phyloP scores from a whole-genome alignment of 108 stramenopile genomes.

The Fragilaria crotonensis region DNA sequence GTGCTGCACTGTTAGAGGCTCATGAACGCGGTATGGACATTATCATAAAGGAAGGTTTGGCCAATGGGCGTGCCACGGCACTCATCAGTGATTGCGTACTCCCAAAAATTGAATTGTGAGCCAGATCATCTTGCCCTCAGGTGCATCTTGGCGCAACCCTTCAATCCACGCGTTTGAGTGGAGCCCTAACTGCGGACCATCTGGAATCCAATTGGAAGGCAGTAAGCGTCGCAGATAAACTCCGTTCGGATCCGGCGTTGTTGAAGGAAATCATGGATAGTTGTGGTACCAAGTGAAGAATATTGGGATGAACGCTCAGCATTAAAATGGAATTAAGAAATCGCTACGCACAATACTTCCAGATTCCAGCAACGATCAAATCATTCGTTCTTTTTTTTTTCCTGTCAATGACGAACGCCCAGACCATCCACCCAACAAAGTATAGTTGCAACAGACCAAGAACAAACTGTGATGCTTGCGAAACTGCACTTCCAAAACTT shows the following conservation, averaged over 20 bases:
- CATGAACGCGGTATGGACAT: conserved; percentile 54
- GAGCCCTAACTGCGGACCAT: conserved; percentile 61
- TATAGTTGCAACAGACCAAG: too few species aligned
- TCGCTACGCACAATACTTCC: too few species aligned
- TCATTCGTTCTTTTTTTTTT: too few species aligned
- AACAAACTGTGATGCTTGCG: too few species aligned
- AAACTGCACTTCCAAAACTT: too few species aligned
- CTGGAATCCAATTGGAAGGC: conserved; percentile 53
- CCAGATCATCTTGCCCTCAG: conserved; percentile 66
- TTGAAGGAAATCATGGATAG: conserved; percentile 44
- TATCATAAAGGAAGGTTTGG: conserved; percentile 78
- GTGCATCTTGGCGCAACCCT: conserved; percentile 61
- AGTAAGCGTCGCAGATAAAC: conserved; percentile 24
- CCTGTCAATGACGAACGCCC: too few species aligned
- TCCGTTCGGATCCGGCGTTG: conserved; percentile 21
- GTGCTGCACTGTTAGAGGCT: conserved; percentile 39
- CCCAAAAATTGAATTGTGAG: conserved; percentile 32
- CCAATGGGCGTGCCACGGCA: too few species aligned
- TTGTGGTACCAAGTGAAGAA: conserved; percentile 43
- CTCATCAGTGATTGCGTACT: conserved; percentile 21
- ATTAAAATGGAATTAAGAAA: conserved; percentile 56
- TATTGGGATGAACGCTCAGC: conserved; percentile 62
- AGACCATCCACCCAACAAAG: too few species aligned
- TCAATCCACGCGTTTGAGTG: conserved; percentile 64
- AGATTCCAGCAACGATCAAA: too few species aligned